These are phyloP conservation scores for Terfezia claveryi DNA, from an alignment of 495 filamentous ascomycete genomes.

Conservation along the genomic window DNA sequence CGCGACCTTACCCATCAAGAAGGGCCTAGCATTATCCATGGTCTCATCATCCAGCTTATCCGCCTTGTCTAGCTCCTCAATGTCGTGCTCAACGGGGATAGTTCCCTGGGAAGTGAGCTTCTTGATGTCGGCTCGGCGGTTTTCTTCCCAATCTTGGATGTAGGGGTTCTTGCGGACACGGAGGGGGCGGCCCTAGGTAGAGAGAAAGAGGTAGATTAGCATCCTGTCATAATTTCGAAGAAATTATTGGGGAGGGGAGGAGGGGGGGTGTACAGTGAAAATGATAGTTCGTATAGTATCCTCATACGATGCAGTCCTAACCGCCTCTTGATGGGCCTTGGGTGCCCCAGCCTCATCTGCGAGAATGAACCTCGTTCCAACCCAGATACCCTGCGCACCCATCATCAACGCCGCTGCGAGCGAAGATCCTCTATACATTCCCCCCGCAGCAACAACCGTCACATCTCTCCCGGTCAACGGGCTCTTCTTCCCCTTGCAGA, in stretches of 20 bases:
- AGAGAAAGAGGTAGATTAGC: slow-evolving; percentile 12
- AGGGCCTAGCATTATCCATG: slow-evolving; percentile 78
- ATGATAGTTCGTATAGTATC: slow-evolving; percentile 93
- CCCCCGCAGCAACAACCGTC: slow-evolving; percentile 80
- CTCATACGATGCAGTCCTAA: slow-evolving; percentile 74
- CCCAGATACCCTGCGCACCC: slow-evolving; percentile 81
- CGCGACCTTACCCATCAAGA: slow-evolving; percentile 89
- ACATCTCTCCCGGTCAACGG: slow-evolving; percentile 71
- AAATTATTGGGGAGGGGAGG: background rate
- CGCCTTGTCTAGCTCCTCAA: slow-evolving; percentile 49
- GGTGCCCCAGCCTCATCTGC: slow-evolving; percentile 84
- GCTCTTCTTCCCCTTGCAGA: slow-evolving; percentile 60
- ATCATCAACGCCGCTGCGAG: slow-evolving; percentile 82
- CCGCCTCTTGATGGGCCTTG: slow-evolving; percentile 88
- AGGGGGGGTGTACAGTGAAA: slow-evolving; percentile 45
- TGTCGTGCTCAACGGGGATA: slow-evolving; percentile 82
- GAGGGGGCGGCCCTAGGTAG: slow-evolving; percentile 52
- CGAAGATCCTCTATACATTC: slow-evolving; percentile 79
- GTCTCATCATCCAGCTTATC: slow-evolving; percentile 41
- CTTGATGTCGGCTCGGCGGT: slow-evolving; percentile 73
- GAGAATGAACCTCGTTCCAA: slow-evolving; percentile 88
- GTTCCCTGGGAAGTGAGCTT: slow-evolving; percentile 67
- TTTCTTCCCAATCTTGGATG: slow-evolving; percentile 88
- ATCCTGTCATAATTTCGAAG: background rate
- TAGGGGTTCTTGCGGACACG: slow-evolving; percentile 84